A percentile compares a stretch with the other conserved stretches of the same genome.
phyloP scores from a whole-genome alignment of 768 basidiomycete genomes.

The Boletus speciosus region DNA sequence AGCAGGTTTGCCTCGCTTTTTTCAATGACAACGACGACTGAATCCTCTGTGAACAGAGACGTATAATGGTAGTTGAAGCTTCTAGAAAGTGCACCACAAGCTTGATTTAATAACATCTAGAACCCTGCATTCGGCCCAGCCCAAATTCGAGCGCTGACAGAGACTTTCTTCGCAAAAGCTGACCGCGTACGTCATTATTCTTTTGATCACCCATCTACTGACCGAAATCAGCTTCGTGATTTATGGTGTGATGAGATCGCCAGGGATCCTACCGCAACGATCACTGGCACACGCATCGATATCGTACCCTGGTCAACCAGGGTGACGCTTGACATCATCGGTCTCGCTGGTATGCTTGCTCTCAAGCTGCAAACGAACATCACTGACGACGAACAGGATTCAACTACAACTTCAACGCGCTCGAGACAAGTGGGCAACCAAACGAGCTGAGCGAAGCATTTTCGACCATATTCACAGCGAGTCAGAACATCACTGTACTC shows the following conservation, averaged over 20 bases:
- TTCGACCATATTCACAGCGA: constrained; percentile 26
- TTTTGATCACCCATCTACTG: not conserved
- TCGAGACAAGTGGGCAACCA: constrained; percentile 22
- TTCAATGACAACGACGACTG: not conserved
- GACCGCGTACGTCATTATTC: not conserved
- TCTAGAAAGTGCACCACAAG: not conserved
- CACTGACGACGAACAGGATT: constrained; percentile 30
- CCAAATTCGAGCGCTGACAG: constrained; percentile 55
- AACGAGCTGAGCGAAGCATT: constrained; percentile 36
- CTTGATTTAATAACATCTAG: constrained; percentile 24
- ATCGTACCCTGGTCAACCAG: constrained; percentile 33
- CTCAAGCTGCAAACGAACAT: not conserved
- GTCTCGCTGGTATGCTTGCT: constrained; percentile 33
- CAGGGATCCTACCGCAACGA: constrained; percentile 18
- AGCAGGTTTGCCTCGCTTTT: constrained; percentile 30
- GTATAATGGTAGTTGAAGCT: constrained; percentile 26
- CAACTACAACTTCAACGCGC: constrained; percentile 34
- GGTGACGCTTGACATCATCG: constrained; percentile 42
- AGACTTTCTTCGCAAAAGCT: constrained; percentile 56
- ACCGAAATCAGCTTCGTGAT: constrained; percentile 40
- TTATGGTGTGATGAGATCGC: constrained; percentile 38
- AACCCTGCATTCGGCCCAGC: constrained; percentile 65
- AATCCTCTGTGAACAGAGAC: constrained; percentile 11
- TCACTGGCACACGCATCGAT: constrained; percentile 25
- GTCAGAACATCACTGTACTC: constrained; percentile 18